Evolutionary conservation across 345 rosid genomes (phyloP).

Genomic region (Citrus maxima): DNA sequence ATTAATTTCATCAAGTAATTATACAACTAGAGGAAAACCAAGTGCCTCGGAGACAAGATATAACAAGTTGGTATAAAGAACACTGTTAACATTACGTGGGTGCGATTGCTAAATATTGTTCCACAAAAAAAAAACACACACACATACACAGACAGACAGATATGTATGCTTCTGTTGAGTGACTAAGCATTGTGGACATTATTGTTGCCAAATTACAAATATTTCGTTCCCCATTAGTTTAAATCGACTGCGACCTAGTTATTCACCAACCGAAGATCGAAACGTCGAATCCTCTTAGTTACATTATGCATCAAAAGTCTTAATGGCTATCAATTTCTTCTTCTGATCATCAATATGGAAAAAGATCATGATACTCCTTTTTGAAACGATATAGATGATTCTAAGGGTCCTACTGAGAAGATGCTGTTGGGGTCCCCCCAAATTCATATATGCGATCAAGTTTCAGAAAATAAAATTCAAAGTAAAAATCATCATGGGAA

Average conservation of each 20-base stretch:
- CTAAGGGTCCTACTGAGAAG: slow-evolving; percentile 32
- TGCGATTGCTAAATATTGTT: neutral
- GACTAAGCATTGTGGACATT: neutral
- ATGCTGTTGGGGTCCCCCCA: slow-evolving; percentile 35
- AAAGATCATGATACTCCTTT: slow-evolving; percentile 22
- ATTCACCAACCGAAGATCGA: slow-evolving; percentile 43
- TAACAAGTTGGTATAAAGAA: slow-evolving; percentile 17
- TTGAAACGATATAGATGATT: slow-evolving; percentile 56
- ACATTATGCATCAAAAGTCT: slow-evolving; percentile 36
- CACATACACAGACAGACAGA: too few species aligned
- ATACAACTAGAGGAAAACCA: slow-evolving; percentile 2
- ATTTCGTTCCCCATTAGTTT: slow-evolving; percentile 18
- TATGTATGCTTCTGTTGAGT: neutral
- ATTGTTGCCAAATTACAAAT: neutral
- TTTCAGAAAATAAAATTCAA: slow-evolving; percentile 27
- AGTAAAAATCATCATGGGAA: slow-evolving; percentile 22
- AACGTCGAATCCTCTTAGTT: slow-evolving; percentile 33
- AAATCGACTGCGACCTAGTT: slow-evolving; percentile 12
- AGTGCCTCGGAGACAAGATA: neutral
- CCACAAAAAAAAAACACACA: too few species aligned
- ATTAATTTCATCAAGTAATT: neutral
- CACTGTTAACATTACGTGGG: slow-evolving; percentile 4
- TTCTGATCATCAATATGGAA: neutral
- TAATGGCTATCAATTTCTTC: slow-evolving; percentile 30
- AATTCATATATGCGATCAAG: slow-evolving; percentile 14